Percentiles rank a stretch among this genome's conserved stretches.
phyloP scores from a whole-genome alignment of 768 basidiomycete species.

The Rhizopogon vinicolor region DNA sequence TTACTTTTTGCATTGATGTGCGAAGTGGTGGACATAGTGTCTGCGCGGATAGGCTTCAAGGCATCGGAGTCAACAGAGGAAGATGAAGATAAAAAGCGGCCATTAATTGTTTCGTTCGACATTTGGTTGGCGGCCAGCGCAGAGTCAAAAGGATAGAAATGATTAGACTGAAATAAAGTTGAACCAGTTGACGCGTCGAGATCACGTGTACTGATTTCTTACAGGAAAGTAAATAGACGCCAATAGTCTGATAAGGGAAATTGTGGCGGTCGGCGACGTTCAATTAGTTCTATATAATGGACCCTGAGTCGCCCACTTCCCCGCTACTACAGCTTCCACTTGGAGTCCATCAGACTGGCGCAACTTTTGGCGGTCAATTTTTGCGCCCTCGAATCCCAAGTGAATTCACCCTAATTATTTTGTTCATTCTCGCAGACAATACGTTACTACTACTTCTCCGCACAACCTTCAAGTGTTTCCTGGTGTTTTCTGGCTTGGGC shows the following conservation, averaged over 20 bases:
- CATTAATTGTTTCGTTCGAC: constrained; percentile 8
- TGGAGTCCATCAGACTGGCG: not conserved
- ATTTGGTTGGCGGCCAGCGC: constrained; percentile 23
- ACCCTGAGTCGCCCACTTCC: constrained; percentile 1
- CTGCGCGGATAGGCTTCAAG: constrained; percentile 4
- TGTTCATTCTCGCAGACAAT: not conserved
- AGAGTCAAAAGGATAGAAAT: constrained; percentile 16
- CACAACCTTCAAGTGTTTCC: no score
- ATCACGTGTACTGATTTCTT: constrained; percentile 25
- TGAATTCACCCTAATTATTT: not conserved
- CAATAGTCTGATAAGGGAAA: not conserved
- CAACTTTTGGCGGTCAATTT: not conserved
- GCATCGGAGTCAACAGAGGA: constrained; percentile 17
- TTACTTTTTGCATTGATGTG: not conserved
- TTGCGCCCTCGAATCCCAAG: not conserved
- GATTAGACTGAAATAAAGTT: constrained; percentile 1
- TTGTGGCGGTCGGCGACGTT: not conserved
- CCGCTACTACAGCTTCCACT: not conserved
- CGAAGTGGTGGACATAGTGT: not conserved
- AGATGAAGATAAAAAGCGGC: not conserved
- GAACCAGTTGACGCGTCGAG: constrained; percentile 20
- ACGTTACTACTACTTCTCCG: not conserved
- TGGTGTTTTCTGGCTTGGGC: not conserved
- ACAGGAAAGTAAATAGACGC: not conserved
- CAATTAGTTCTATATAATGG: not conserved